Evolutionary conservation across 805 yeast species (phyloP).

Genomic region (Maudiozyma turicensis): DNA sequence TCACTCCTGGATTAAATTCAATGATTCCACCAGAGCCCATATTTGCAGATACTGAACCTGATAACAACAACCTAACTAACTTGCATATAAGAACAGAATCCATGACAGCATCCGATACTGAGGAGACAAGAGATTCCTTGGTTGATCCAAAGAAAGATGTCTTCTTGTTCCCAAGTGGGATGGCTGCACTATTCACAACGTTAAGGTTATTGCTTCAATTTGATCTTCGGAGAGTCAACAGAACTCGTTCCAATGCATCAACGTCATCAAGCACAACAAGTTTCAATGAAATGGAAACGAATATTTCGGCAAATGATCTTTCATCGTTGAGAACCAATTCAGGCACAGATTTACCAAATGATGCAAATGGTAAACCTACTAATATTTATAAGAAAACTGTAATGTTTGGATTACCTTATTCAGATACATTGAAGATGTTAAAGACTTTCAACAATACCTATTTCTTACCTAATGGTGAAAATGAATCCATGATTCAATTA

Average conservation of each 20-base stretch:
- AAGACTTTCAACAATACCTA: conserved; percentile 87
- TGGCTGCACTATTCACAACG: conserved; percentile 83
- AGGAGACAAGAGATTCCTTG: background rate
- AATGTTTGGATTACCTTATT: conserved; percentile 94
- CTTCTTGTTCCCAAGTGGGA: conserved; percentile 79
- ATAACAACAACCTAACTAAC: background rate
- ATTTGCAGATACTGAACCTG: conserved; percentile 5
- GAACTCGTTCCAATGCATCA: conserved; percentile 10
- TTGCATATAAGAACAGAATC: background rate
- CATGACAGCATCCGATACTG: background rate
- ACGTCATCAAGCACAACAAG: conserved; percentile 2
- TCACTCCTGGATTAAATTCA: conserved; percentile 6
- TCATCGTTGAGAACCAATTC: background rate
- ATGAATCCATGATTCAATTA: conserved; percentile 41
- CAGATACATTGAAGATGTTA: conserved; percentile 79
- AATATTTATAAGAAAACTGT: conserved; percentile 50
- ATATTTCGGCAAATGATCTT: background rate
- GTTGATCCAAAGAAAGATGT: conserved; percentile 51
- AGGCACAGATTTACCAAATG: background rate
- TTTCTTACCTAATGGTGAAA: conserved; percentile 79
- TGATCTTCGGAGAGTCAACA: conserved; percentile 27
- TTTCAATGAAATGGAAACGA: background rate
- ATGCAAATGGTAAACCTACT: background rate
- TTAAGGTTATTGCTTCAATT: conserved; percentile 45
- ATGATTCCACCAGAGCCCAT: conserved; percentile 25